Conservation (phyloP, 345 rosid genomes). For the Eucalyptus grandis region DNA sequence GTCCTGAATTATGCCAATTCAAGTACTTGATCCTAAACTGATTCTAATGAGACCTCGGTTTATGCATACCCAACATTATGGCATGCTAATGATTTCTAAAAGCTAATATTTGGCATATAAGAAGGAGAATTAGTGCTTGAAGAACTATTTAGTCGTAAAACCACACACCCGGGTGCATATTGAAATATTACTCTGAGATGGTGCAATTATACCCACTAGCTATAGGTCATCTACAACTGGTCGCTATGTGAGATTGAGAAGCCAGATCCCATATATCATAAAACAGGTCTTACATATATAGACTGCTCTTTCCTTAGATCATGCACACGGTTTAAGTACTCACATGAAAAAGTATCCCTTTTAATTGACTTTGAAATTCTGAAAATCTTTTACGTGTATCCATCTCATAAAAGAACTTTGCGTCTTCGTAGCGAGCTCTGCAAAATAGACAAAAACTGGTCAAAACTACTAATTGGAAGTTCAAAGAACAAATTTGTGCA, state of each 20-base stretch:
- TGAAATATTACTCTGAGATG: not conserved
- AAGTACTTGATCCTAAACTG: not conserved
- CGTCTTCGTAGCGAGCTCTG: constrained; percentile 99
- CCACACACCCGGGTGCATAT: not conserved
- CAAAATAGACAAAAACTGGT: not conserved
- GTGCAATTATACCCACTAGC: not conserved
- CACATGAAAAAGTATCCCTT: constrained; percentile 94
- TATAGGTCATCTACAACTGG: not conserved
- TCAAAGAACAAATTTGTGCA: not conserved
- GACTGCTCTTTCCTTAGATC: not conserved
- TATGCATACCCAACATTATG: not conserved
- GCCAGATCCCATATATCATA: not conserved
- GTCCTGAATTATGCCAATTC: not conserved
- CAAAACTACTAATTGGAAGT: not conserved
- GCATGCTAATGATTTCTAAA: not conserved
- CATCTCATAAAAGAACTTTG: constrained; percentile 85
- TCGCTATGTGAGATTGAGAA: not conserved
- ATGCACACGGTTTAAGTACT: constrained; percentile 9
- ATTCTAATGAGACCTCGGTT: not conserved
- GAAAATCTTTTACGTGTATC: constrained; percentile 61
- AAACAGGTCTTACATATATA: not conserved
- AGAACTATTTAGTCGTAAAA: not conserved
- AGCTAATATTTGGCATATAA: not conserved
- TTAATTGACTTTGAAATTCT: constrained; percentile 66
- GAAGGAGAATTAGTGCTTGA: not conserved